Conservation (phyloP, 2,329 filamentous ascomycete species). For the Orbilia quercus region DNA sequence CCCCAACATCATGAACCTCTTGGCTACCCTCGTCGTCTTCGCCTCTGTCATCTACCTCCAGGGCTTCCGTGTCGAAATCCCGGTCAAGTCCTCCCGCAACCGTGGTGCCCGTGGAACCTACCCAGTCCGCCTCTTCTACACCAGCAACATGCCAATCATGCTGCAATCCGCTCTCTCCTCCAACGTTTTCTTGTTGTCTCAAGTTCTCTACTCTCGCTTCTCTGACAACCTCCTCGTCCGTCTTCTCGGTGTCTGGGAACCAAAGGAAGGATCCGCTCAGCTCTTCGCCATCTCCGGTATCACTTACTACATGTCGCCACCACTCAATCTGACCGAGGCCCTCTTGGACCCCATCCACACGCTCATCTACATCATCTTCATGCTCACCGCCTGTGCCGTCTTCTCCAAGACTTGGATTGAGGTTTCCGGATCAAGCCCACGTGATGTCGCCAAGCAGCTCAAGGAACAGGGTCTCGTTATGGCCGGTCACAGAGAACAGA, state of each 20-base stretch:
- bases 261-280: constrained; percentile 93
- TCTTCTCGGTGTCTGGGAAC: constrained; percentile 98
- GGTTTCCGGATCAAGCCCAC: constrained; percentile 95
- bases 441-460: constrained; percentile 98
- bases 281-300: constrained; percentile 92
- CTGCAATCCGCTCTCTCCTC: constrained; percentile 97
- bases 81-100: constrained; percentile 99
- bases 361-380: constrained; percentile 93
- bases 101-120: constrained; percentile 93
- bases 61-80: constrained; percentile 99
- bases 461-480: constrained; percentile 99
- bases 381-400: constrained; percentile 95
- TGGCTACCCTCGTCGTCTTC: constrained; percentile 93
- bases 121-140: constrained; percentile 99
- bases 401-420: constrained; percentile 99
- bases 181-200: constrained; percentile 98
- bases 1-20: constrained; percentile 98
- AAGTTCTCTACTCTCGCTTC: constrained; percentile 99
- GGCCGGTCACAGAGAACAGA: constrained; percentile 99
- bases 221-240: constrained; percentile 98
- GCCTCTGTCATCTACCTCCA: constrained; percentile 98
- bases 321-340: constrained; percentile 96
- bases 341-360: constrained; percentile 98
- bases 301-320: constrained; percentile 99
- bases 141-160: constrained; percentile 99